Evolutionary conservation across 495 filamentous ascomycete species (phyloP), one percentile per base, ranked within the genome.

Genomic region (Hamigera avellanea): DNA sequence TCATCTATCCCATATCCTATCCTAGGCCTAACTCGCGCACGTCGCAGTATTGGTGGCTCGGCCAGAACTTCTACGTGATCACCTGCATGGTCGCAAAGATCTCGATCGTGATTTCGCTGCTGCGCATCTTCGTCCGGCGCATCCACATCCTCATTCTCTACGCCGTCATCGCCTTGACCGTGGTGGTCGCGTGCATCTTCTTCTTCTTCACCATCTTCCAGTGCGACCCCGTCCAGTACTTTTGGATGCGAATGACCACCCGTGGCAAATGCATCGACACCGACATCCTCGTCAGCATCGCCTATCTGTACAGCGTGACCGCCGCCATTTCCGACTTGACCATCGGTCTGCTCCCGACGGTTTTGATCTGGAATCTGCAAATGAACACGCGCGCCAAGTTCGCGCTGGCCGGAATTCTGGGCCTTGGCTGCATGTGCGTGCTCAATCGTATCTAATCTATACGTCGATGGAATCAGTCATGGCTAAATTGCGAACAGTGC

Each of bases 61-160:
- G 50, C 17, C 54, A 63, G 34, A 37, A 49, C 8, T 49, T 62
- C 39, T 61, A 59, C 29, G 45, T 64, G 2, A 18, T 60, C 2
- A 60, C 57, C 4, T 57, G 48, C 26, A 46, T 54, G 1, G 34
- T 50, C 13, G 59, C 53, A 4, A 57, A 56, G 32, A 7, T 59
- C 13, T 63, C 62, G 12, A 63, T 65, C 25, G 53, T 50, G 19
- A 52, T 62, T 41, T 50, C 59, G 15, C 48, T 65, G 1, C 42
- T 65, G 21, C 57, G 61, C 14, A 53, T 67, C 30, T 56, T 57
- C 0, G 39, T 59, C 9, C 37, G 42, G 19, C 41, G 41, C 13
- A 30, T 50, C 12, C 54, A 62, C 33, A 41, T 36, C 28, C 51
- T 39, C 31, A 45, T 59, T 19, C 49, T 64, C 5, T 63, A 57